Base-by-base conservation (phyloP, 73 alveolate genomes). In the Paramecium caudatum region DNA sequence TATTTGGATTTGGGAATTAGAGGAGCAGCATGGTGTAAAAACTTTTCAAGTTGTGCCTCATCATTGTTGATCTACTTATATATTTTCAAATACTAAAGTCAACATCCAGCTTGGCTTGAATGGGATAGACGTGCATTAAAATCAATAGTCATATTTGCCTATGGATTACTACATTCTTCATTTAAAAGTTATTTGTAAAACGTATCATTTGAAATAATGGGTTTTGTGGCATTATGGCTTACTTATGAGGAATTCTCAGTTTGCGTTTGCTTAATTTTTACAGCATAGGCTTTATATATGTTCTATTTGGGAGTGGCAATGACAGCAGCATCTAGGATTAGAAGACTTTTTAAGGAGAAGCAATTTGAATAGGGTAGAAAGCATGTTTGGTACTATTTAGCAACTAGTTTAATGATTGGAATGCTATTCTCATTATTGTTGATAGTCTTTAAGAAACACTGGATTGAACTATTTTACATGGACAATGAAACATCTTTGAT, bases 11-110 rank as follows among this genome's bases (percentile, higher is more conserved):
- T 68, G 7, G 84, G 84, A 4, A 68, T 68, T 32, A 68, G 84
- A 68, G 84, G 84, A 34, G 84, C 84, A 10, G 84, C 84, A 34
- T 68, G 84, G 84, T 32, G 61, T 68, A 68, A 68, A 30, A 68
- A 68, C 34, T 68, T 68, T 37, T 68, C 84, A 32, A 34, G 61
- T 37, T 68, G 84, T 68, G 15, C 84, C 9, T 34, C 61, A 2
- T 8, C 61, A 8, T 12, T 68, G 12, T 30, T 68, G 4, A 10
- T 68, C 8, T 68, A 68, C 34, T 17, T 68, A 10, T 68, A 34
- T 16, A 68, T 68, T 13, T 68, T 34, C 34, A 68, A 68, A 68
- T 68, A 68, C 16, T 37, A 68, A 68, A 5, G 21, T 32, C 25
- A 32, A 12, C 84, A 68, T 33, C 84, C 84, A 27, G 84, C 84